Evolutionary conservation across 768 basidiomycete species (phyloP), one percentile per base, ranked within the genome.

Genomic region (Lactarius quietus): DNA sequence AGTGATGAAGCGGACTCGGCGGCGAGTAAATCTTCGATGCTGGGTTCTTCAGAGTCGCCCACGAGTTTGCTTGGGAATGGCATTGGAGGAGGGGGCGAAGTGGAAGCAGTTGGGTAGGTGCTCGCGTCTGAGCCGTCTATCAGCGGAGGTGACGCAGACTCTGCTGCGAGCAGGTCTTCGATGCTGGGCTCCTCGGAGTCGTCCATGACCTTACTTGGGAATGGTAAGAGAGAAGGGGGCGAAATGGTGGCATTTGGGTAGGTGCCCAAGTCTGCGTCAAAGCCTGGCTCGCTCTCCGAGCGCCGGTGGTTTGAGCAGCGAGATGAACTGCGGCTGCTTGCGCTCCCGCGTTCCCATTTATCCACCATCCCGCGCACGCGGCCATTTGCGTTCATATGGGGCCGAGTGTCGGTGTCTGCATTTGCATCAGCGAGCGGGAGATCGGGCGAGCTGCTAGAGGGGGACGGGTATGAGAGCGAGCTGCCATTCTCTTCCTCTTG

Each of bases 381-480:
- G 12, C 68, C 67, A 14, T 64, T 59, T 15, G 18, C 26, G 3
- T 56, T 52, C 28, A 18, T 18, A 28, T 43, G 61, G 15, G 39
- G 61, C n/a, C 54, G 23, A 3, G 51, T 43, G 3, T 43, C 31
- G 6, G 53, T 63, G n/a, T n/a, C n/a, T n/a, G n/a, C n/a, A n/a
- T n/a, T n/a, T n/a, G n/a, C 17, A 3, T 7, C n/a, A 6, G 57
- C 29, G 23, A 62, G 60, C 0, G 62, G 64, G 18, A 81, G 65
- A n/a, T 79, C 76, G 4, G 78, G 73, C 0, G 74, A 75, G 8
- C 79, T 80, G 2, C 3, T 33, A 33, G 73, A 66, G 1, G 80
- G 79, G 4, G 78, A 77, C 57, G 75, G 73, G 66, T 75, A 74
- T 15, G 48, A 51, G 59, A 73, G 20, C 66, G 67, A 76, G 77